Conservation (phyloP, 192 early-diverging fungal genomes). For the Chytriomyces sp. region DNA sequence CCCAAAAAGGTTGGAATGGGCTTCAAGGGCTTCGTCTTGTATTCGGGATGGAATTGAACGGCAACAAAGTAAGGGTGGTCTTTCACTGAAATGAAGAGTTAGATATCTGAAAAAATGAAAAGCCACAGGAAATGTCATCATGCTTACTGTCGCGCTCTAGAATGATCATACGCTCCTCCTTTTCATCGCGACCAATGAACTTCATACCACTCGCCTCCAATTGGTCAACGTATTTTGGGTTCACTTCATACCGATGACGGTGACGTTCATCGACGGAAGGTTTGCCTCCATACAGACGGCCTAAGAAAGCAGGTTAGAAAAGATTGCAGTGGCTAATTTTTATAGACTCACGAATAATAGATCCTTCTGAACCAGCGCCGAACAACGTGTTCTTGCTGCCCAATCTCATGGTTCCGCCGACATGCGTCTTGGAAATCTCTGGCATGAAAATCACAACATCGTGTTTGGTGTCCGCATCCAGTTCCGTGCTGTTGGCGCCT, state of each 20-base stretch:
- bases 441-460: slow-evolving; percentile 97
- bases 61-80: slow-evolving; percentile 95
- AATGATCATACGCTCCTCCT: slow-evolving; percentile 98
- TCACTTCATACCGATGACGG: slow-evolving; percentile 98
- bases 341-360: slow-evolving; percentile 59
- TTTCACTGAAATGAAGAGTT: not conserved
- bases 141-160: slow-evolving; percentile 68
- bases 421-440: slow-evolving; percentile 87
- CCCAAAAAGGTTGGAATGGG: slow-evolving; percentile 94
- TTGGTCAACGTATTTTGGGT: slow-evolving; percentile 76
- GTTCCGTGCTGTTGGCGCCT: slow-evolving; percentile 85
- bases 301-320: not conserved
- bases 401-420: slow-evolving; percentile 98
- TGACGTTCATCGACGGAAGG: slow-evolving; percentile 84
- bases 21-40: slow-evolving; percentile 90
- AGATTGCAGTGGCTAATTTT: not conserved
- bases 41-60: slow-evolving; percentile 97
- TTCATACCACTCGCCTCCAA: slow-evolving; percentile 82
- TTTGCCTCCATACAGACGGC: slow-evolving; percentile 60
- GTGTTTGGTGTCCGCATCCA: slow-evolving; percentile 68
- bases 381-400: slow-evolving; percentile 82
- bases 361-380: slow-evolving; percentile 58
- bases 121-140: not conserved
- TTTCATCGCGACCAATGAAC: slow-evolving; percentile 94
- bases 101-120: slow-evolving; percentile 39